Evolutionary conservation across 2,329 filamentous ascomycete species (phyloP).

Genomic region (Neobulgaria alba): DNA sequence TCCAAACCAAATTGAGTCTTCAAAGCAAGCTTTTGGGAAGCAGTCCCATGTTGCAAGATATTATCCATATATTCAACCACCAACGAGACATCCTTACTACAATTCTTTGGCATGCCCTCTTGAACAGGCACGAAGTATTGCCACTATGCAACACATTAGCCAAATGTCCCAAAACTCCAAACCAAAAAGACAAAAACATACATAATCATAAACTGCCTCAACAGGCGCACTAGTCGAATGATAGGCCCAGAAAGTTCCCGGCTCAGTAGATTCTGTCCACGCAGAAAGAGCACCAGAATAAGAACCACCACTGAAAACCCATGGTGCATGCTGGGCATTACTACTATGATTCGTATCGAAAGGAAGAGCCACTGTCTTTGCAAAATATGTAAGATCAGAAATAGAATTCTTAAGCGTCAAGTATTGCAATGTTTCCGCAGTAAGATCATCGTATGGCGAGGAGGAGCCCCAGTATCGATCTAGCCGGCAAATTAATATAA

Average conservation of each 20-base stretch:
- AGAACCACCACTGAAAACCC: constrained; percentile 47
- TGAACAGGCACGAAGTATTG: constrained; percentile 49
- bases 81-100: constrained; percentile 41
- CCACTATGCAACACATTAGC: constrained; percentile 32
- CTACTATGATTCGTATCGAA: constrained; percentile 41
- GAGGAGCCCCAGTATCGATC: constrained; percentile 51
- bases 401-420: constrained; percentile 46
- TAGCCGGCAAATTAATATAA: constrained; percentile 17
- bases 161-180: not conserved
- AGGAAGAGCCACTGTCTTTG: constrained; percentile 41
- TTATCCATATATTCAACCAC: constrained; percentile 48
- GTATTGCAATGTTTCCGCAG: constrained; percentile 44
- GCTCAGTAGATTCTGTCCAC: constrained; percentile 43
- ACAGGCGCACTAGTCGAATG: constrained; percentile 48
- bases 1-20: constrained; percentile 45
- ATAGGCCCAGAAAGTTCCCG: constrained; percentile 53
- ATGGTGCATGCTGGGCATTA: constrained; percentile 45
- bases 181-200: constrained; percentile 13
- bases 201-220: constrained; percentile 44
- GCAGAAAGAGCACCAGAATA: constrained; percentile 48
- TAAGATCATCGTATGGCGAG: constrained; percentile 41
- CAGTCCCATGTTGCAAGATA: constrained; percentile 35
- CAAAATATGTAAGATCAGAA: constrained; percentile 45
- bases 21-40: constrained; percentile 34
- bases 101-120: constrained; percentile 49